Evolutionary conservation across 1,139 yeast genomes (phyloP).

Genomic region (Geotrichum cucujoidarum): DNA sequence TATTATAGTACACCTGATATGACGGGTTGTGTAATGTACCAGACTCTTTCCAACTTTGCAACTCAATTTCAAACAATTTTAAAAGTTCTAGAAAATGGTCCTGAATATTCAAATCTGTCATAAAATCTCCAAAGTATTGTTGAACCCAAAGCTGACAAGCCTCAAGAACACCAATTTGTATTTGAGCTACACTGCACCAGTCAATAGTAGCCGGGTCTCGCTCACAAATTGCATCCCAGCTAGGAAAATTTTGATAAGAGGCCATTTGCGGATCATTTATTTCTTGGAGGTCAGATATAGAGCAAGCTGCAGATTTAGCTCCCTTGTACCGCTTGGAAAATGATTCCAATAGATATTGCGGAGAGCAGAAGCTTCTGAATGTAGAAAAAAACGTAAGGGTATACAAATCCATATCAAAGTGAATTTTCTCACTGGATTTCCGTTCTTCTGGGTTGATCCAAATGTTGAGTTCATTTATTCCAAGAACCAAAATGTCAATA

Average conservation of each 20-base stretch:
- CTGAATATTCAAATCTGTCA: constrained; percentile 61
- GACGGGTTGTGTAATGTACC: constrained; percentile 33
- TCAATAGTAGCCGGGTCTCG: constrained; percentile 38
- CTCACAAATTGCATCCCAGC: constrained; percentile 36
- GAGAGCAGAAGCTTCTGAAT: constrained; percentile 58
- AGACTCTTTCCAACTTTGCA: constrained; percentile 53
- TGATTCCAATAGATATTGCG: constrained; percentile 46
- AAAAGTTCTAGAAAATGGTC: constrained; percentile 60
- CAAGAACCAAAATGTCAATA: constrained; percentile 57
- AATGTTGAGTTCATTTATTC: constrained; percentile 53
- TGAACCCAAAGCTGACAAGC: constrained; percentile 67
- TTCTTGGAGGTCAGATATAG: constrained; percentile 34
- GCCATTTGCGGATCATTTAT: neutral
- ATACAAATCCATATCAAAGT: constrained; percentile 50
- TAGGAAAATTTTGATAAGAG: constrained; percentile 35
- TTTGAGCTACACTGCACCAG: constrained; percentile 58
- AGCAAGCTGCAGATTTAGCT: constrained; percentile 53
- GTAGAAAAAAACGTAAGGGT: constrained; percentile 63
- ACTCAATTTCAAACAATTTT: constrained; percentile 63
- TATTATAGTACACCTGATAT: constrained; percentile 31
- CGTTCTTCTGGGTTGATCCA: constrained; percentile 42
- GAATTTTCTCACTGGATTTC: neutral
- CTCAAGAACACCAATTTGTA: constrained; percentile 78
- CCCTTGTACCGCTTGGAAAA: constrained; percentile 52
- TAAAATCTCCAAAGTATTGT: constrained; percentile 70